Base-by-base conservation (phyloP, 441 rosid species). In the Croton laevigatus region DNA sequence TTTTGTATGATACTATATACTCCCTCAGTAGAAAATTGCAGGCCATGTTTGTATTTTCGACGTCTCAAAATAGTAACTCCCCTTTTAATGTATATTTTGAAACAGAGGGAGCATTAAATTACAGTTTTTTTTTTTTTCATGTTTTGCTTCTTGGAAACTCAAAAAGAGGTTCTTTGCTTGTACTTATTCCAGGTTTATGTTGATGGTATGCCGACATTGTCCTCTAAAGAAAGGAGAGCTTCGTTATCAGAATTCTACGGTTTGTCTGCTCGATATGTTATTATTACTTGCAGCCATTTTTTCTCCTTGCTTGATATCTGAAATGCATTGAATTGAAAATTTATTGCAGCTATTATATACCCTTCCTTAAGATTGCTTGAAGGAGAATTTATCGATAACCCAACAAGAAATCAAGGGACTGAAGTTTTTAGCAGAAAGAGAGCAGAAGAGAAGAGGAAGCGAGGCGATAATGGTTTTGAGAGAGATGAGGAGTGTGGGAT, bases 191-290 rank as follows among this genome's bases (percentile, higher is more conserved):
- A 88, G 95, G 87, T 80, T 36, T 89, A 85, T 79, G 85, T 82
- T 78, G 88, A 89, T 77, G 95, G 91, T 59, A 73, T 82, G 75
- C 87, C 95, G 0, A 73, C 81, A 17, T 46, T 84, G 73, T 87
- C 88, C 32, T 86, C 83, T 0, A 80, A 87, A 60, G 95, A 85
- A 73, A 82, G 85, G 66, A 86, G 81, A 75, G 91, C 89, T n/a
- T 75, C 85, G 44, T 76, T 85, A 5, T 81, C 84, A 65, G 96
- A 89, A 73, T 86, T 89, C 77, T 86, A 88, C 17, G 91, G 96
- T 89, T 9, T 11, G 52, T 40, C 45, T 77, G 79, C 72, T 51
- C 6, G 27, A 11, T 42, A 45, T 72, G 4, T 37, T 68, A 40
- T 20, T 58, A 22, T 32, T 9, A 6, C 19, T 51, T 67, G 34